Evolutionary conservation across 2,329 filamentous ascomycete species (phyloP).

Genomic region (Xylariaceae sp.): DNA sequence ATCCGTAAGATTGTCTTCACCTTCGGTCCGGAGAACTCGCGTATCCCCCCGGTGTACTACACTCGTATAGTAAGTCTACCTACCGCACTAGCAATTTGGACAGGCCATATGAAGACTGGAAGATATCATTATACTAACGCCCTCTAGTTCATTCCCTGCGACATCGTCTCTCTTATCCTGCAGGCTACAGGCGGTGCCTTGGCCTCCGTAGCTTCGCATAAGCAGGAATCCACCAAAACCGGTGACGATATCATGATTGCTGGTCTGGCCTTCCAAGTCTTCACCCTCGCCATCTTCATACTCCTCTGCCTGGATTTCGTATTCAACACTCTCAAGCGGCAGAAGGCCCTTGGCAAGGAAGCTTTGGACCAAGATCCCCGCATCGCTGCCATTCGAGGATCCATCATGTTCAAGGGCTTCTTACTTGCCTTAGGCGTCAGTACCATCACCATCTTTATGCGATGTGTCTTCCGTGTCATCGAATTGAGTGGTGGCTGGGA

Average conservation of each 20-base stretch:
- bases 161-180: conserved; percentile 55
- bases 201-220: conserved; percentile 38
- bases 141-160: conserved; percentile 57
- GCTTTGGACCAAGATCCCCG: conserved; percentile 36
- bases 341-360: conserved; percentile 28
- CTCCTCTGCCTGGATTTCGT: conserved; percentile 45
- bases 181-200: conserved; percentile 57
- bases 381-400: conserved; percentile 33
- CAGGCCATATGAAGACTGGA: too few species aligned
- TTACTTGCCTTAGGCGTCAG: conserved; percentile 50
- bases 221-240: conserved; percentile 26
- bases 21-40: conserved; percentile 45
- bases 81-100: too few species aligned
- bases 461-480: conserved; percentile 61
- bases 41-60: conserved; percentile 42
- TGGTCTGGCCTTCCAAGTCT: conserved; percentile 58
- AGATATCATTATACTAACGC: not conserved
- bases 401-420: conserved; percentile 48
- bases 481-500: conserved; percentile 63
- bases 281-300: conserved; percentile 53
- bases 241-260: conserved; percentile 63
- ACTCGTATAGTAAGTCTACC: conserved; percentile 41
- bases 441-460: conserved; percentile 60
- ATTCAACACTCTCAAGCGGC: conserved; percentile 34
- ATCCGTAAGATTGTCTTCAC: conserved; percentile 45